Evolutionary conservation across 2,329 filamentous ascomycete species (phyloP).

Genomic region (Paradendryphiella salina): DNA sequence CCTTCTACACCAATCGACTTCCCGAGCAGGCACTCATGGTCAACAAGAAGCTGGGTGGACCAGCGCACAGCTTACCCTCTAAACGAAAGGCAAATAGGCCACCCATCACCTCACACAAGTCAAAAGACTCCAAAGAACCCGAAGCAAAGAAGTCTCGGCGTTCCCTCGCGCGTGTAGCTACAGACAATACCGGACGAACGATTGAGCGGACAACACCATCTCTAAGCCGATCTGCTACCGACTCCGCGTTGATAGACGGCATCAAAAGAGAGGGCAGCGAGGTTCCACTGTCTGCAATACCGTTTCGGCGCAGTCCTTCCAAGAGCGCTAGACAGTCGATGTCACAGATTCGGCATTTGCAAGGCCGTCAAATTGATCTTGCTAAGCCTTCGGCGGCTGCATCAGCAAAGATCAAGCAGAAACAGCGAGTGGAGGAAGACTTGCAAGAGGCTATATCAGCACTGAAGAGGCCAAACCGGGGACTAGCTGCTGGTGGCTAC

Average conservation of each 20-base stretch:
- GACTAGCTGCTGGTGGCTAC: constrained; percentile 67
- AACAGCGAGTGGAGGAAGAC: constrained; percentile 69
- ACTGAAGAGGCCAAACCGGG: constrained; percentile 74
- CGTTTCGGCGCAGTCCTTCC: constrained; percentile 53
- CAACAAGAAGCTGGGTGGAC: constrained; percentile 76
- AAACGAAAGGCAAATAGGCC: constrained; percentile 54
- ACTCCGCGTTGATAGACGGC: constrained; percentile 59
- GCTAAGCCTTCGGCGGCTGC: constrained; percentile 57
- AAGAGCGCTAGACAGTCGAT: constrained; percentile 43
- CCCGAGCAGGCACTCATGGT: constrained; percentile 70
- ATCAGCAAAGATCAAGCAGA: constrained; percentile 65
- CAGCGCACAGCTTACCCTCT: constrained; percentile 62
- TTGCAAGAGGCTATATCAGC: constrained; percentile 73
- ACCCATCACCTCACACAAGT: constrained; percentile 41
- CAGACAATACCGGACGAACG: constrained; percentile 59
- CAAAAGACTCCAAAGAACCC: constrained; percentile 45
- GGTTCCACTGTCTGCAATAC: constrained; percentile 55
- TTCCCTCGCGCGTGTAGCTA: constrained; percentile 64
- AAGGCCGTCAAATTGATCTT: constrained; percentile 59
- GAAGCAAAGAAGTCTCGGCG: constrained; percentile 50
- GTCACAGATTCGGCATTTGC: constrained; percentile 52
- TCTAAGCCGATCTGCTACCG: constrained; percentile 69
- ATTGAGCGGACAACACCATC: constrained; percentile 61
- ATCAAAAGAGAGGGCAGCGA: constrained; percentile 73
- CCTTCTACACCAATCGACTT: constrained; percentile 79